Conservation (phyloP, 441 rosid species). For the Syzygium malaccense region DNA sequence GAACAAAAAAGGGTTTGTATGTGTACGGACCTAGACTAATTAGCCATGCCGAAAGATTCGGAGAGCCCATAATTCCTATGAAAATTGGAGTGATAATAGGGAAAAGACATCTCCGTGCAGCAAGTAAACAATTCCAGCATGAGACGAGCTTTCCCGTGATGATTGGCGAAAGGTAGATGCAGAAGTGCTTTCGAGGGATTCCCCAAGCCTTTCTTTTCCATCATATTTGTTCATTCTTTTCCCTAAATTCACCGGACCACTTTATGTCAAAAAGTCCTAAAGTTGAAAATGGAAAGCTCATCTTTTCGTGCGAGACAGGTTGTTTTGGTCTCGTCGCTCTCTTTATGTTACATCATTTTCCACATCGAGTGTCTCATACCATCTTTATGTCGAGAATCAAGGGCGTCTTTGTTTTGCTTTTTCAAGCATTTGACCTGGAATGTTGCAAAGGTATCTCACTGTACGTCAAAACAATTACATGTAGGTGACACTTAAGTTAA, state of each 20-base stretch:
- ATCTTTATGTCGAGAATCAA: background rate
- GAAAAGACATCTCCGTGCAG: background rate
- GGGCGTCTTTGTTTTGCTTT: background rate
- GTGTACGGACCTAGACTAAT: background rate
- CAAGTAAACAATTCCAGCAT: background rate
- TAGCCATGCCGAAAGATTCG: background rate
- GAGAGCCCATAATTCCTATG: background rate
- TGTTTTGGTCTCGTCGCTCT: background rate
- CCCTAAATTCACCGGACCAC: background rate
- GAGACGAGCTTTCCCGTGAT: background rate
- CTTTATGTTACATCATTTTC: background rate
- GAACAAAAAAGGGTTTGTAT: background rate
- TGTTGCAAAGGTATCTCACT: background rate
- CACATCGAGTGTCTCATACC: background rate
- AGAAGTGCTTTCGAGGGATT: background rate
- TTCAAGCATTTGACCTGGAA: background rate
- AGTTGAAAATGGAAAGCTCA: background rate
- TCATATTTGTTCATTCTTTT: background rate
- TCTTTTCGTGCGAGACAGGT: background rate
- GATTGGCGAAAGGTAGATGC: background rate
- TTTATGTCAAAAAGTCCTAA: background rate
- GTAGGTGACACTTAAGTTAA: background rate
- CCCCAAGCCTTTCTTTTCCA: background rate
- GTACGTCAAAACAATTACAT: background rate
- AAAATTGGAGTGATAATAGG: background rate